phyloP scores from a whole-genome alignment of 2,329 filamentous ascomycete species.

The Scortechinia acanthostroma region DNA sequence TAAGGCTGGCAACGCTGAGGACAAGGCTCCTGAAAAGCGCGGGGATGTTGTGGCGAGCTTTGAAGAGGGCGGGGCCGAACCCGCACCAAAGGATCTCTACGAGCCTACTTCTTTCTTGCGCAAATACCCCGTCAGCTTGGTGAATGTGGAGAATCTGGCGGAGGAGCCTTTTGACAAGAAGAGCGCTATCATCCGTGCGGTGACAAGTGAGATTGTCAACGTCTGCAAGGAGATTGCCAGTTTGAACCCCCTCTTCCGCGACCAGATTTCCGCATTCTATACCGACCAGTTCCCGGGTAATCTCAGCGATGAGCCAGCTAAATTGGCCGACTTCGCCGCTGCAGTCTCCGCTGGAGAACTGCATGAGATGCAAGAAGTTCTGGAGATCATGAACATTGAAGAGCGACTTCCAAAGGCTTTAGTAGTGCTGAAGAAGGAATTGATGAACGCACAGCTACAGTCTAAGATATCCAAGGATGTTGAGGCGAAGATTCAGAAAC shows the following conservation, averaged over 20 bases:
- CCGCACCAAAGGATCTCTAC: conserved; percentile 52
- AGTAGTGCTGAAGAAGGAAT: conserved; percentile 89
- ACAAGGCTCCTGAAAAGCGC: conserved; percentile 57
- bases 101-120: conserved; percentile 86
- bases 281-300: conserved; percentile 93
- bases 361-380: conserved; percentile 82
- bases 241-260: conserved; percentile 88
- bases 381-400: conserved; percentile 84
- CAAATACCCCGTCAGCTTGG: conserved; percentile 85
- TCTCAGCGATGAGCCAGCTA: conserved; percentile 87
- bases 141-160: conserved; percentile 85
- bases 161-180: conserved; percentile 89
- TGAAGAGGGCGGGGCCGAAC: conserved; percentile 70
- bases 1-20: conserved; percentile 41
- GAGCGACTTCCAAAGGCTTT: conserved; percentile 86
- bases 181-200: conserved; percentile 78
- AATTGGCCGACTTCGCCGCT: conserved; percentile 92
- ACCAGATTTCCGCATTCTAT: conserved; percentile 94
- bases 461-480: conserved; percentile 98
- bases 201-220: conserved; percentile 96
- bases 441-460: conserved; percentile 95
- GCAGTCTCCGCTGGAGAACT: conserved; percentile 93
- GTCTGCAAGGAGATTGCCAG: conserved; percentile 96
- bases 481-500: conserved; percentile 92
- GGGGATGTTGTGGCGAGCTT: conserved; percentile 96